A percentile compares a stretch with the other conserved stretches of the same genome.
phyloP scores from a whole-genome alignment of 2,329 filamentous ascomycete genomes.

The Hymenoscyphus salicellus region DNA sequence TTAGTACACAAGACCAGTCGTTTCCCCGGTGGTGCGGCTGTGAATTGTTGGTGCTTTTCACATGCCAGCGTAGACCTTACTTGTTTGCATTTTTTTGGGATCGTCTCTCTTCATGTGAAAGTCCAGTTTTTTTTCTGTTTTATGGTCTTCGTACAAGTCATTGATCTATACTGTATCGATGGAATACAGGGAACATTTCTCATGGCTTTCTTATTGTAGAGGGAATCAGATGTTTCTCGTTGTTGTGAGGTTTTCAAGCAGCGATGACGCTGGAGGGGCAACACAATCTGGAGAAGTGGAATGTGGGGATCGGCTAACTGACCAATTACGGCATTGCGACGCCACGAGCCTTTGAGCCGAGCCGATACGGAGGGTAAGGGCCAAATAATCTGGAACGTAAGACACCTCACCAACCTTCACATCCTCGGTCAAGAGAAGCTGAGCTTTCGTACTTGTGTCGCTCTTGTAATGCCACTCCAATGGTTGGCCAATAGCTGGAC shows the following conservation, averaged over 20 bases:
- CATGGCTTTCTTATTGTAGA: no score
- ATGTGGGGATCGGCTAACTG: slow-evolving; percentile 4
- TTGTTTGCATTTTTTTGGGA: not conserved
- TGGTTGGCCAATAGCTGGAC: not conserved
- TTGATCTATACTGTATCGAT: not conserved
- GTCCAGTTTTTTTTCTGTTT: not conserved
- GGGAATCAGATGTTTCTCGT: not conserved
- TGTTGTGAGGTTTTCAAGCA: not conserved
- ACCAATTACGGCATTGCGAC: slow-evolving; percentile 14
- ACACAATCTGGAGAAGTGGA: not conserved
- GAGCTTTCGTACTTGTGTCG: not conserved
- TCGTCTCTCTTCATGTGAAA: slow-evolving; percentile 1
- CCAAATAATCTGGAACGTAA: not conserved
- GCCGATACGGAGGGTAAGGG: not conserved
- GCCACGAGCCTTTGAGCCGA: slow-evolving; percentile 12
- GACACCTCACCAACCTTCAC: not conserved
- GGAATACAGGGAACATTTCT: no score
- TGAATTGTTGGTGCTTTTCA: slow-evolving; percentile 1
- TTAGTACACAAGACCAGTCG: not conserved
- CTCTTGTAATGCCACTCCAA: not conserved
- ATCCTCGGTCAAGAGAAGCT: not conserved
- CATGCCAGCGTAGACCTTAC: slow-evolving; percentile 4
- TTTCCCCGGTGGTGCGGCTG: not conserved
- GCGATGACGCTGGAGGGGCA: not conserved
- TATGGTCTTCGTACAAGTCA: not conserved